These are phyloP conservation scores for Carex arenaria DNA, from an alignment of 202 grass and related monocot species.

Conservation along the genomic window DNA sequence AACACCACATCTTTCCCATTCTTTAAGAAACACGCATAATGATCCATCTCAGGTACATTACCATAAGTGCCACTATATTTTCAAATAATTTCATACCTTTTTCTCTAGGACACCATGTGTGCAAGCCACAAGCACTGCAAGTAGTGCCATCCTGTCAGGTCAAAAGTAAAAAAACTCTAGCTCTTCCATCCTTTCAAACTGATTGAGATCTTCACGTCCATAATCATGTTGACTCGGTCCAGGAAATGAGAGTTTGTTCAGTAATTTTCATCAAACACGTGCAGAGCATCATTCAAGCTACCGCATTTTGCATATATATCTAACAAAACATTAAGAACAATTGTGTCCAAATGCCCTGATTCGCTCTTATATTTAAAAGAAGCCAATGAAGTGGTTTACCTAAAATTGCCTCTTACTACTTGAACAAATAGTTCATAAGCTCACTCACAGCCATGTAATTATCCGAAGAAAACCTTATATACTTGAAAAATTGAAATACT, in stretches of 20 bases:
- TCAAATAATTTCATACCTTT: constrained; percentile 52
- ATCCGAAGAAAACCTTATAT: constrained; percentile 37
- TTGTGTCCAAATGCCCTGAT: constrained; percentile 43
- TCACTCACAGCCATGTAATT: constrained; percentile 49
- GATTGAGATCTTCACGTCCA: constrained; percentile 48
- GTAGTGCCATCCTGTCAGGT: constrained; percentile 65
- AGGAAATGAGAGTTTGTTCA: constrained; percentile 58
- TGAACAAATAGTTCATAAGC: constrained; percentile 61
- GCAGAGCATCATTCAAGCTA: constrained; percentile 57
- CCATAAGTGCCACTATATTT: constrained; percentile 46
- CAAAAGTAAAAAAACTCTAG: constrained; percentile 25
- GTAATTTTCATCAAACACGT: constrained; percentile 62
- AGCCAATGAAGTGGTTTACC: constrained; percentile 60
- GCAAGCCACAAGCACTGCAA: constrained; percentile 66
- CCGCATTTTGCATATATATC: constrained; percentile 93
- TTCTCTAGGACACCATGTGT: constrained; percentile 59
- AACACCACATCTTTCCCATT: too few species aligned
- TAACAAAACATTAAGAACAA: constrained; percentile 54
- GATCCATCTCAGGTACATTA: constrained; percentile 59
- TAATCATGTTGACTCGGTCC: constrained; percentile 61
- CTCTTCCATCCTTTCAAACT: constrained; percentile 57
- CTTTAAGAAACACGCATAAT: too few species aligned
- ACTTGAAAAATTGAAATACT: constrained; percentile 49
- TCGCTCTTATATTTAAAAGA: constrained; percentile 58
- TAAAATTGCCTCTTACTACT: constrained; percentile 53